phyloP scores from a whole-genome alignment of 306 rosid species.

The Casuarina equisetifolia region DNA sequence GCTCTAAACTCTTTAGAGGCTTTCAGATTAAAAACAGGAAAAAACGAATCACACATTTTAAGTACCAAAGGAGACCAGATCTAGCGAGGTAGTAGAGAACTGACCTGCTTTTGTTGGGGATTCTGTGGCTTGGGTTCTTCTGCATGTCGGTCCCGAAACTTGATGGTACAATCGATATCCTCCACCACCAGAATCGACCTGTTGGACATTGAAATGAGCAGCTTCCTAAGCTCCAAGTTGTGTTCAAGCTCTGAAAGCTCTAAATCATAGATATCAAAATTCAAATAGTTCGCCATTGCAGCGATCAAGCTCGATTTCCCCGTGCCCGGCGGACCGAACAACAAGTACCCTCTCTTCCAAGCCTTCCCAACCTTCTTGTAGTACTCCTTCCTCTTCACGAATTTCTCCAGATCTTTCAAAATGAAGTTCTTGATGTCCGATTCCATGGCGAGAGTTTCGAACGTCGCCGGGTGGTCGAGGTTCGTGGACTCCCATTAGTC shows the following conservation, averaged over 20 bases:
- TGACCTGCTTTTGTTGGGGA: constrained; percentile 26
- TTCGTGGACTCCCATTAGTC: constrained; percentile 48
- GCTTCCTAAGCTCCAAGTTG: constrained; percentile 47
- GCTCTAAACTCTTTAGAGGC: no score
- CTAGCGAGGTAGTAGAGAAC: not conserved
- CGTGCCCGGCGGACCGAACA: constrained; percentile 86
- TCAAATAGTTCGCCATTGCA: constrained; percentile 76
- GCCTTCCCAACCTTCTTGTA: constrained; percentile 73
- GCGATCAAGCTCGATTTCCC: constrained; percentile 83
- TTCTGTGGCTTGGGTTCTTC: not conserved
- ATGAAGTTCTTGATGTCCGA: constrained; percentile 41
- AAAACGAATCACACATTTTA: no score
- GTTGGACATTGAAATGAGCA: constrained; percentile 52
- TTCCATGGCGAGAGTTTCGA: constrained; percentile 65
- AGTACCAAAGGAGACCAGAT: no score
- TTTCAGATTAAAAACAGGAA: no score
- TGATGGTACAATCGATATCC: constrained; percentile 67
- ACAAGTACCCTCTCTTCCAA: constrained; percentile 79
- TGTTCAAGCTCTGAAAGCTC: constrained; percentile 44
- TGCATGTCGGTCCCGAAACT: constrained; percentile 45
- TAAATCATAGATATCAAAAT: constrained; percentile 69
- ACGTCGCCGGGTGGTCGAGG: constrained; percentile 70
- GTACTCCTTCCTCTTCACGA: constrained; percentile 58
- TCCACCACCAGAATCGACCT: constrained; percentile 79
- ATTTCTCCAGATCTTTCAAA: constrained; percentile 47